Evolutionary conservation across 2,329 filamentous ascomycete genomes (phyloP), one percentile per base, ranked within the genome.

Genomic region (Aspergillus fischeri): DNA sequence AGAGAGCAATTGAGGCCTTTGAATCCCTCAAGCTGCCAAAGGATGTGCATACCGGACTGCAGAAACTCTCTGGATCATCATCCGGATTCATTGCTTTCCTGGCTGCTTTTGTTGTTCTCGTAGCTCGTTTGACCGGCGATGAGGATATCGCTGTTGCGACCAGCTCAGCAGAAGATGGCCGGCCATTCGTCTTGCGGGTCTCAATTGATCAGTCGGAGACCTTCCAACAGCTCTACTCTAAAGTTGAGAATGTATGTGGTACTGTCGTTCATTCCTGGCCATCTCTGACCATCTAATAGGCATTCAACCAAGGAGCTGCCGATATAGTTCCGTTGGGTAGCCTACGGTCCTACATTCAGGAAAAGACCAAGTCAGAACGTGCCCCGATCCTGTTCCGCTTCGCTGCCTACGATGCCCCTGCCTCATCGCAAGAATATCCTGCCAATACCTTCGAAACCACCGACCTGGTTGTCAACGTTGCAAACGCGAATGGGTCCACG

Each of bases 81-180:
- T 72, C 75, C 3, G 60, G 67, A 0, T 78, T 78, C 53, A 74
- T 71, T 3, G 67, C 78, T 44, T 69, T 80, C 49, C 63, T 80
- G 57, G 72, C 77, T 24, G 75, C 77, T 21, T 76, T 78, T 49
- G 68, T 78, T 2, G 68, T 78, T 51, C 67, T 80, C 48, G 76
- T 77, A 24, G 73, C 73, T 58, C 74, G 78, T 58, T 66, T 80
- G 61, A 80, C 77, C 14, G 78, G 78, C 20, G 78, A 80, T 58
- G 78, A 80, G 60, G 78, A 80, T 62, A 79, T 80, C 58, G 75
- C 76, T 35, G 68, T 80, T 54, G 78, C 75, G 38, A 78, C 77
- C 48, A 79, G 74, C 56, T 67, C 70, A 11, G 70, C 67, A 9
- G 73, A 75, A 47, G 75, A 78, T 62, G 77, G 75, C 29, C 74